Evolutionary conservation across 768 basidiomycete genomes (phyloP).

Genomic region (Leccinum incarnatum): DNA sequence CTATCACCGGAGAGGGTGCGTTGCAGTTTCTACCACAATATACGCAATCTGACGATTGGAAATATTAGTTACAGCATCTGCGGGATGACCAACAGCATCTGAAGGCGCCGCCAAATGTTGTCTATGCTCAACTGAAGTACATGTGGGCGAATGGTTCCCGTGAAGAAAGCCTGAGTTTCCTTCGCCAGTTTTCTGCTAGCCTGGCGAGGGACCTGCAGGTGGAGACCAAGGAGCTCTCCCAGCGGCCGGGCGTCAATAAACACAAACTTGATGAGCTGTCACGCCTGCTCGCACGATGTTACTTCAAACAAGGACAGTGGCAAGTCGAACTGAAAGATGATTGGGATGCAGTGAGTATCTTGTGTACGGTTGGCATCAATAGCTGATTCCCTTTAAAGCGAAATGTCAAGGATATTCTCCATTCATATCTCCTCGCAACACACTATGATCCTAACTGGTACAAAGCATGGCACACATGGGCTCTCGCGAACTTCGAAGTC

Average conservation of each 20-base stretch:
- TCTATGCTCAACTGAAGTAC: slow-evolving; percentile 93
- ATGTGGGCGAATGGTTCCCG: slow-evolving; percentile 88
- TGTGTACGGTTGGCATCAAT: background rate
- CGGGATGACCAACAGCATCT: slow-evolving; percentile 50
- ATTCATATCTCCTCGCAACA: slow-evolving; percentile 83
- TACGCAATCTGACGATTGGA: background rate
- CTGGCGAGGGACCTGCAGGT: slow-evolving; percentile 72
- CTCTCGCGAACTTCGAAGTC: slow-evolving; percentile 93
- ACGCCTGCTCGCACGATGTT: slow-evolving; percentile 91
- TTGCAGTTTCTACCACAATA: background rate
- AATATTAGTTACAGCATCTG: slow-evolving; percentile 40
- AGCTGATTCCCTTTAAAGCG: slow-evolving; percentile 44
- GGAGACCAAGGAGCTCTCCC: slow-evolving; percentile 49
- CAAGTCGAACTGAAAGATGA: slow-evolving; percentile 76
- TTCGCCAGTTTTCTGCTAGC: slow-evolving; percentile 78
- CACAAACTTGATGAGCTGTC: slow-evolving; percentile 69
- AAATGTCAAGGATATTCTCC: slow-evolving; percentile 77
- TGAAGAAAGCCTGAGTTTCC: slow-evolving; percentile 76
- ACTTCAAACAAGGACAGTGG: slow-evolving; percentile 97
- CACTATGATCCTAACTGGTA: slow-evolving; percentile 96
- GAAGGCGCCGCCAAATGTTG: slow-evolving; percentile 91
- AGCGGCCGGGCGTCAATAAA: slow-evolving; percentile 53
- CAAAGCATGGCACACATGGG: slow-evolving; percentile 99
- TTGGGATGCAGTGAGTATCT: slow-evolving; percentile 66
- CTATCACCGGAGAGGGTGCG: slow-evolving; percentile 69